Conservation (phyloP, 2,329 filamentous ascomycete species). For the Mycosphaerella sp. region DNA sequence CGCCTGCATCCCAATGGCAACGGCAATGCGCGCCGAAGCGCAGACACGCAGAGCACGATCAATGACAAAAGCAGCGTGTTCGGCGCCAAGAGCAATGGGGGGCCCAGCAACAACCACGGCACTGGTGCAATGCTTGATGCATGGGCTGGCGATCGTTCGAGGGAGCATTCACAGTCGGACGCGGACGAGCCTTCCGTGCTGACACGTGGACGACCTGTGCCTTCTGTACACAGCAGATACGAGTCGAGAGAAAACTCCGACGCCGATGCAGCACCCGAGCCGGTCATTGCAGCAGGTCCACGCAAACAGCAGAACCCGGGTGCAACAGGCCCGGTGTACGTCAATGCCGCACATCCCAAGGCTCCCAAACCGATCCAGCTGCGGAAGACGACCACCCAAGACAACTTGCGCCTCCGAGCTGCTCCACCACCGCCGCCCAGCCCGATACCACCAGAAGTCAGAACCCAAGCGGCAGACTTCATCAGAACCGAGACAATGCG, state of each 20-base stretch:
- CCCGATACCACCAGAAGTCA: slow-evolving; percentile 37
- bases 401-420: slow-evolving; percentile 26
- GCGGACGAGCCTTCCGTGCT: slow-evolving; percentile 40
- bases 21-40: slow-evolving; percentile 18
- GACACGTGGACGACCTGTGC: slow-evolving; percentile 40
- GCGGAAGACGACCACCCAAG: slow-evolving; percentile 32
- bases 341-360: slow-evolving; percentile 24
- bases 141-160: slow-evolving; percentile 47
- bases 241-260: slow-evolving; percentile 54
- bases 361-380: slow-evolving; percentile 23
- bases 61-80: slow-evolving; percentile 8
- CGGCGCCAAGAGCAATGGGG: slow-evolving; percentile 1
- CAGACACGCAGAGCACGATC: slow-evolving; percentile 18
- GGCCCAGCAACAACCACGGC: slow-evolving; percentile 25
- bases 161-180: slow-evolving; percentile 58
- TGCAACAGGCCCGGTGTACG: slow-evolving; percentile 33
- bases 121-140: slow-evolving; percentile 52
- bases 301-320: slow-evolving; percentile 46
- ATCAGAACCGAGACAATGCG: slow-evolving; percentile 42
- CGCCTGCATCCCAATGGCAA: slow-evolving; percentile 15
- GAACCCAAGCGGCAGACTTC: slow-evolving; percentile 45
- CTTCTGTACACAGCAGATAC: slow-evolving; percentile 39
- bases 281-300: slow-evolving; percentile 74
- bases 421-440: slow-evolving; percentile 17
- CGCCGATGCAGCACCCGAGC: slow-evolving; percentile 65